These are phyloP conservation scores for Aspergillus bridgeri DNA, from an alignment of 495 filamentous ascomycete species.

Conservation along the genomic window DNA sequence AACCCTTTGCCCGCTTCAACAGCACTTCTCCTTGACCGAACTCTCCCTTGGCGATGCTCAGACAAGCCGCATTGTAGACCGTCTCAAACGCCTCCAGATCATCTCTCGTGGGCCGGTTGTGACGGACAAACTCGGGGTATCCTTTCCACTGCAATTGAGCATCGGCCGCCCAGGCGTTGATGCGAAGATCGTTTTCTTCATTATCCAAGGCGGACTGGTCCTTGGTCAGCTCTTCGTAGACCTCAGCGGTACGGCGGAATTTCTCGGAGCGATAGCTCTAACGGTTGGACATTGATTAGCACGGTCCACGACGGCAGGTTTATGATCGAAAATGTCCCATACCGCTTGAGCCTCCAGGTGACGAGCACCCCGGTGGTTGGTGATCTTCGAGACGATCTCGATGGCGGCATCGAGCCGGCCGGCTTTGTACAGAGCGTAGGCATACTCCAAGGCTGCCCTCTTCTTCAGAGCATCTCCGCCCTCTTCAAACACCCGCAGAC, in stretches of 20 bases:
- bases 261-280: slow-evolving; percentile 80
- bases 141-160: slow-evolving; percentile 87
- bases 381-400: slow-evolving; percentile 49
- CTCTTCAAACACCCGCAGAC: slow-evolving; percentile 70
- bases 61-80: slow-evolving; percentile 88
- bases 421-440: slow-evolving; percentile 88
- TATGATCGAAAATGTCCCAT: slow-evolving; percentile 24
- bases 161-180: slow-evolving; percentile 76
- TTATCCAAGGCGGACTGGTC: slow-evolving; percentile 46
- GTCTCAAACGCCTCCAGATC: slow-evolving; percentile 92
- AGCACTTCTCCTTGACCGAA: slow-evolving; percentile 71
- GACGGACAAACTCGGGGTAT: slow-evolving; percentile 47
- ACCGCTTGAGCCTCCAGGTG: slow-evolving; percentile 89
- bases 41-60: slow-evolving; percentile 75
- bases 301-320: not conserved
- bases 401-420: slow-evolving; percentile 72
- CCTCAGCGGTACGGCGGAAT: slow-evolving; percentile 64
- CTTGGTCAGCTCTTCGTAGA: slow-evolving; percentile 63
- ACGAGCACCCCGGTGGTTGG: slow-evolving; percentile 57
- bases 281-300: not conserved
- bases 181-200: slow-evolving; percentile 81
- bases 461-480: slow-evolving; percentile 65
- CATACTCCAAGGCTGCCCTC: slow-evolving; percentile 69
- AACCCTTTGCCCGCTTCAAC: slow-evolving; percentile 75
- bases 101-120: slow-evolving; percentile 61